Conservation (phyloP, 2,329 filamentous ascomycete species). For the Ascochyta pisi region DNA sequence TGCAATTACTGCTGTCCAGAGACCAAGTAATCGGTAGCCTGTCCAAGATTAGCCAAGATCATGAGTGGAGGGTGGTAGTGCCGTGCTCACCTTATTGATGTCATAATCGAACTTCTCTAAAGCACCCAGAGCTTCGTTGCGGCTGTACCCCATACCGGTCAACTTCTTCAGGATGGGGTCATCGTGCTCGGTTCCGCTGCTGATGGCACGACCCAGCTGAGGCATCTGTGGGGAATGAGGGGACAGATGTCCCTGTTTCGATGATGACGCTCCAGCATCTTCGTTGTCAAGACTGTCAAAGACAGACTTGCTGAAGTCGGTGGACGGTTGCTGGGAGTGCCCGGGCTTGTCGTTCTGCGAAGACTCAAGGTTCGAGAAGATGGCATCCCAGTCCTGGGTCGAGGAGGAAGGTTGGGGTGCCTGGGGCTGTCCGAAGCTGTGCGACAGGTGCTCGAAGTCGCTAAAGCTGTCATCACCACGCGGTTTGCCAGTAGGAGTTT, state of each 20-base stretch:
- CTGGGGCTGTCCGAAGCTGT: conserved; percentile 50
- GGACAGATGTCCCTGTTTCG: conserved; percentile 28
- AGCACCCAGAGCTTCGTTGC: conserved; percentile 75
- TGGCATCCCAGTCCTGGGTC: conserved; percentile 89
- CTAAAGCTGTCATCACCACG: conserved; percentile 56
- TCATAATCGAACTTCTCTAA: conserved; percentile 97
- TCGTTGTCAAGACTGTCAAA: conserved; percentile 47
- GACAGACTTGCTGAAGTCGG: conserved; percentile 47
- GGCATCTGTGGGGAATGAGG: conserved; percentile 44
- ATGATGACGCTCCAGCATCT: conserved; percentile 39
- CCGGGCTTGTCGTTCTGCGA: conserved; percentile 42
- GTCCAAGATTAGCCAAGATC: conserved; percentile 25
- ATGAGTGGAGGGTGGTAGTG: not conserved
- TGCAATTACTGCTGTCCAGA: conserved; percentile 18
- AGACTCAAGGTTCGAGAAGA: conserved; percentile 82
- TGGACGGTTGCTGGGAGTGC: conserved; percentile 40
- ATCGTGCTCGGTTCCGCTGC: conserved; percentile 79
- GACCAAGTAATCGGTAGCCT: conserved; percentile 48
- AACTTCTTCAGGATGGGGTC: conserved; percentile 90
- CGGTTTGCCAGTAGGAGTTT: conserved; percentile 50
- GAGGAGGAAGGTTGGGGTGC: conserved; percentile 50
- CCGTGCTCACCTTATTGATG: conserved; percentile 77
- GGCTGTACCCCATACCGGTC: conserved; percentile 85
- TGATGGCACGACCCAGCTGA: conserved; percentile 71
- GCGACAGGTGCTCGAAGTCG: conserved; percentile 55